Base-by-base conservation (phyloP, 164 flowering plant genomes). In the Saururus chinensis region DNA sequence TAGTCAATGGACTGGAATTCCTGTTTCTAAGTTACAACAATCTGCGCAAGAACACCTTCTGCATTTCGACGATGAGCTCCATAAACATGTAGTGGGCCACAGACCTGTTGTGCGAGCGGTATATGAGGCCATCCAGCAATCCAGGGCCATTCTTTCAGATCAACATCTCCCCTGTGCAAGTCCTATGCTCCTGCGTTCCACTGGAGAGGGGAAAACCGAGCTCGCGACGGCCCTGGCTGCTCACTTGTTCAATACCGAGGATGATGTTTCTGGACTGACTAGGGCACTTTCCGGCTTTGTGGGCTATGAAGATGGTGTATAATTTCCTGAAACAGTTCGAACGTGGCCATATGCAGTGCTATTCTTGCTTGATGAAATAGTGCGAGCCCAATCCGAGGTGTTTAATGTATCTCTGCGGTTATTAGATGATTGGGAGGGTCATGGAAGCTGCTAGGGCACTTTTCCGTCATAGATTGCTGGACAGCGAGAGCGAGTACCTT, bases 231-330 rank as follows among this genome's bases (percentile, higher is more conserved):
- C n/a, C n/a, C n/a, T n/a, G n/a, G n/a, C 77, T 93, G 3, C 97
- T 42, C 85, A 87, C 72, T n/a, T 90, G 81, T 93, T 93, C 76
- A 87, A 88, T 74, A 90, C 99, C 9, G 97, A 93, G 70, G 96
- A 93, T 62, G 74, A 97, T 0, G 97, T 90, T 26, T 87, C 99
- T 16, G 78, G 97, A 71, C 71, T 93, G 66, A 87, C 90, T 10
- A 97, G 99, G 22, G 97, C 99, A 6, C 99, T 97, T 22, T 97
- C 99, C 52, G 99, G 99, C 54, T 93, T 90, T 70, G 96, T 93
- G 9, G 99, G 99, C 24, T 93, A 93, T 57, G 97, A 88, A 68
- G 99, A 93, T 76, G 99, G 99, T 55, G 99, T 97, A 9, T 97
- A 93, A 71, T 70, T 93, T 67, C 90, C 97, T 9, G 99, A 93